Evolutionary conservation across 1,284 basidiomycete genomes (phyloP).

Genomic region (Stereum hirsutum): DNA sequence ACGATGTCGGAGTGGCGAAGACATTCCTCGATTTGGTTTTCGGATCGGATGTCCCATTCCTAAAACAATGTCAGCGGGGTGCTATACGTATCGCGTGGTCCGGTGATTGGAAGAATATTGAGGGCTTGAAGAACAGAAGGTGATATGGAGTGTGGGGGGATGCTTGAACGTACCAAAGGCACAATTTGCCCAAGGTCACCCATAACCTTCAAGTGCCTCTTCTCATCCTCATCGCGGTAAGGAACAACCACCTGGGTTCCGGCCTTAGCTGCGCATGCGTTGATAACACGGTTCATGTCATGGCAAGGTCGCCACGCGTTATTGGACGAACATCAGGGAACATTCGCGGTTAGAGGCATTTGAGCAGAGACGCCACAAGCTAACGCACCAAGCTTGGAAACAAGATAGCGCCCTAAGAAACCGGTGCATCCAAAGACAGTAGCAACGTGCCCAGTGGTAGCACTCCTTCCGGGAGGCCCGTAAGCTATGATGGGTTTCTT

Average conservation of each 20-base stretch:
- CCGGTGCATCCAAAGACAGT: conserved; percentile 98
- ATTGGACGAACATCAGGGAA: neutral
- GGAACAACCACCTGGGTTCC: conserved; percentile 95
- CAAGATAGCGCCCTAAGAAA: conserved; percentile 91
- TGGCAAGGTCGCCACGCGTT: neutral
- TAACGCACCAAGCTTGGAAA: conserved; percentile 83
- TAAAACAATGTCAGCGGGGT: conserved; percentile 22
- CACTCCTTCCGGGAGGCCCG: conserved; percentile 81
- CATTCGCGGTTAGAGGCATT: no score
- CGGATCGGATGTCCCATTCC: conserved; percentile 93
- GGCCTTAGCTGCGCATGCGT: conserved; percentile 53
- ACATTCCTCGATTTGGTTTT: conserved; percentile 89
- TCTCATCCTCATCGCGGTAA: conserved; percentile 94
- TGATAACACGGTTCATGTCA: neutral
- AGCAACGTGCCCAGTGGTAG: conserved; percentile 81
- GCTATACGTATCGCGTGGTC: no score
- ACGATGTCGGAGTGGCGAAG: conserved; percentile 94
- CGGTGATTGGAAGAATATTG: neutral
- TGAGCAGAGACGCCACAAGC: neutral
- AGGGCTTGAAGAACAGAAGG: neutral
- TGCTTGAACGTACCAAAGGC: conserved; percentile 60
- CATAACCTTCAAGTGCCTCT: conserved; percentile 84
- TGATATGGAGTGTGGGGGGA: conserved; percentile 1
- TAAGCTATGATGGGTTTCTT: conserved; percentile 62
- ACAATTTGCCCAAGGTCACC: conserved; percentile 98